Base-by-base conservation (phyloP, 2,329 filamentous ascomycete genomes). In the Sclerotinia trifoliorum region DNA sequence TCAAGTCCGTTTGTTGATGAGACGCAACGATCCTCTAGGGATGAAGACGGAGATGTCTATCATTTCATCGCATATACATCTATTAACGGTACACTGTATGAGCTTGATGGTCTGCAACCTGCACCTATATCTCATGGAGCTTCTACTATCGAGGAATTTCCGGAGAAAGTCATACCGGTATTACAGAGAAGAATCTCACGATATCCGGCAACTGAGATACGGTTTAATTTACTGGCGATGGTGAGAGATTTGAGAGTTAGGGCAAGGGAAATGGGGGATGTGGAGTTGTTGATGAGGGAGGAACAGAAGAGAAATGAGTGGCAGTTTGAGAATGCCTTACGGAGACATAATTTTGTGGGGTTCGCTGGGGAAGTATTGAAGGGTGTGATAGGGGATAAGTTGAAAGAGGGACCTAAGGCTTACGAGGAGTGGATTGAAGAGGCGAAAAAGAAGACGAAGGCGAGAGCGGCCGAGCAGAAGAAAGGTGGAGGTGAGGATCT, bases 1-100 rank as follows among this genome's bases (percentile, higher is more conserved):
- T 86, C 86, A 5, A 96, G 90, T 69, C 95, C 95, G 3, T 99
- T 99, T 78, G 89, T 92, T 66, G 93, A 97, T 79, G 95, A 99
- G 84, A 96, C 93, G 70, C 87, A 90, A 73, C 86, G 89, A 15
- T 83, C 87, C 15, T 86, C 86, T 19, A 86, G 85, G 65, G 87
- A 88, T n/a, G 84, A 92, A 67, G 93, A 96, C 75, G 95, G 64
- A 21, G 67, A 98, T 77, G 92, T 94, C 39, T 99, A 96, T 81
- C 95, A 99, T 82, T 99, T 99, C 80, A 93, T 99, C 75, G 95
- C 94, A 44, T 99, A 99, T 81, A 94, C 93, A 11, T 86, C 89
- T 66, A 85, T 97, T 73, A 86, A 90, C 77, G 90, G 89, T 72
- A 88, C 82, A 5, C 85, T 99, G 66, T 99, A 97, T 83, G 95